A percentile compares a stretch with the other conserved stretches of the same genome.
Evolutionary conservation across 169 alveolate genomes (phyloP).

Genomic region (Plasmodium vivax): DNA sequence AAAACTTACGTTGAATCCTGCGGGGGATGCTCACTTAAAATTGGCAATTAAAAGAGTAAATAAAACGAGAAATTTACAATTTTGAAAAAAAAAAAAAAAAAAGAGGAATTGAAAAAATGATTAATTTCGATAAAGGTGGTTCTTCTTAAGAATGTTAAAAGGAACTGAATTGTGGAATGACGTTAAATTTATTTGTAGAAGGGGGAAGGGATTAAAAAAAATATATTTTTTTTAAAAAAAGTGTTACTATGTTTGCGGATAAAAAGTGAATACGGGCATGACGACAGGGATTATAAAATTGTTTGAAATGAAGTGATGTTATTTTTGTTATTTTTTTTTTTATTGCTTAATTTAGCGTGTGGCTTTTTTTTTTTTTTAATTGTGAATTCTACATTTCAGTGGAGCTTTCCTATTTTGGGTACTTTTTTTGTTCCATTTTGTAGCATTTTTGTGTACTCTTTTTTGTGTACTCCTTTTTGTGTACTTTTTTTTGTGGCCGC

Average conservation of each 20-base stretch:
- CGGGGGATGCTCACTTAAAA: background rate
- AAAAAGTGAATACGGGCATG: background rate
- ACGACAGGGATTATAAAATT: background rate
- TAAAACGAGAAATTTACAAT: background rate
- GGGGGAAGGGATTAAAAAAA: background rate
- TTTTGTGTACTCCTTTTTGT: background rate
- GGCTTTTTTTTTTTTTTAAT: background rate
- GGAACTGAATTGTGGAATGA: background rate
- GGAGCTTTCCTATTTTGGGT: background rate
- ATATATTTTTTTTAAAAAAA: background rate
- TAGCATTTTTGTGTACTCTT: background rate
- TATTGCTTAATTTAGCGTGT: background rate
- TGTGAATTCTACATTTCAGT: background rate
- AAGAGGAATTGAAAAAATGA: background rate
- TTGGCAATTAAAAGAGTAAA: background rate
- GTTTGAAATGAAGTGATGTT: background rate
- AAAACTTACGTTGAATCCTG: background rate
- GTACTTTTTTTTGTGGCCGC: background rate
- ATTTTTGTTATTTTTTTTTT: background rate
- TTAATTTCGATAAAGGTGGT: background rate
- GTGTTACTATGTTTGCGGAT: background rate
- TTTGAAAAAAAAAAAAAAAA: background rate
- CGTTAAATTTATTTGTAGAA: background rate
- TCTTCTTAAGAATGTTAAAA: background rate
- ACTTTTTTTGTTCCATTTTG: background rate